These are phyloP conservation scores for Papiliotrema nemorosa DNA, from an alignment of 1,284 basidiomycete species.

Conservation along the genomic window DNA sequence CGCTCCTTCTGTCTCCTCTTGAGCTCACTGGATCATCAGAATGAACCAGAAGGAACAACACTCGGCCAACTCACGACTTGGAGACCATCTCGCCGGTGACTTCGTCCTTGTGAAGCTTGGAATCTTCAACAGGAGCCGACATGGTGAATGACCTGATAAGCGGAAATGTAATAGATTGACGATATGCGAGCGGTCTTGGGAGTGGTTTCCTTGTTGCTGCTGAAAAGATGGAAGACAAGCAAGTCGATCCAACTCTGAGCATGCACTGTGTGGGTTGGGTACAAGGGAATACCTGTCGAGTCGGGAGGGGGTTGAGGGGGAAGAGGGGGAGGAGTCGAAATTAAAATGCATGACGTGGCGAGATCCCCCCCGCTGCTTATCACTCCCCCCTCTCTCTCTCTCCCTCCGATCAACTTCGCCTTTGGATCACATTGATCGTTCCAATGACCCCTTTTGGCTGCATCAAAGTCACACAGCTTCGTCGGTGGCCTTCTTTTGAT, in stretches of 20 bases:
- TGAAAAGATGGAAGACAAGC: not conserved
- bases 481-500: too few species aligned
- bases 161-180: not conserved
- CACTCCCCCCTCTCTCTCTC: too few species aligned
- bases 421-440: not conserved
- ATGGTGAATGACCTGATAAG: constrained; percentile 33
- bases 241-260: constrained; percentile 14
- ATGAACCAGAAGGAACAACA: not conserved
- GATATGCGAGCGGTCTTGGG: not conserved
- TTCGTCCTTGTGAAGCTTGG: constrained; percentile 59
- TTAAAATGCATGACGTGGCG: not conserved
- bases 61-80: constrained; percentile 80
- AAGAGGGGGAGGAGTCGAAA: not conserved
- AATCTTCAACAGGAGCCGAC: constrained; percentile 41
- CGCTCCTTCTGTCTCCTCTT: constrained; percentile 86
- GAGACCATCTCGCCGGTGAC: constrained; percentile 92
- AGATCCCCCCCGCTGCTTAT: too few species aligned
- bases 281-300: not conserved
- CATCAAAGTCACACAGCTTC: too few species aligned
- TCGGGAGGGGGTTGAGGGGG: not conserved
- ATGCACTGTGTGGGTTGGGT: constrained; percentile 7
- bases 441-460: too few species aligned
- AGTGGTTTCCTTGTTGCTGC: not conserved
- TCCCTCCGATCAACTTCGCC: not conserved
- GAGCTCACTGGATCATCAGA: constrained; percentile 65